Percentiles rank a stretch among this genome's conserved stretches.
Conservation (phyloP, 1,139 yeast genomes). For the Yamadazyma dushanensis region DNA sequence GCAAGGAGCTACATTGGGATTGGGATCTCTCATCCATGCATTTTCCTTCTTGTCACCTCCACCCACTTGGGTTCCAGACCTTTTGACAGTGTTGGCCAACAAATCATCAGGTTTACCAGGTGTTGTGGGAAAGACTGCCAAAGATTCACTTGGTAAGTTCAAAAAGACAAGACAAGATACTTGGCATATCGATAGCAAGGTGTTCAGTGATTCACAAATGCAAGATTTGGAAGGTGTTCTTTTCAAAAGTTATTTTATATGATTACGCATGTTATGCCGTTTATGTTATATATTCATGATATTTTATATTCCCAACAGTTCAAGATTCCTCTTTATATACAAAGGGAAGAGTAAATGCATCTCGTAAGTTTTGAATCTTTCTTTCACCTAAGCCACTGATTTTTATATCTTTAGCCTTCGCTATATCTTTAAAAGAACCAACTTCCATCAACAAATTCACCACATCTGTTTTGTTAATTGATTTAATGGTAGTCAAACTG, state of each 20-base stretch:
- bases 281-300: too few relatives aligned
- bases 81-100: conserved; percentile 67
- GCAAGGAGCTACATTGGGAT: conserved; percentile 88
- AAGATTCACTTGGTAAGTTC: conserved; percentile 77
- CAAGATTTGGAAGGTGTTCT: conserved; percentile 94
- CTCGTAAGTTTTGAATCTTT: conserved; percentile 45
- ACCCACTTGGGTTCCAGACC: conserved; percentile 83
- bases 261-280: too few relatives aligned
- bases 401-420: conserved; percentile 31
- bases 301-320: too few relatives aligned
- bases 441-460: conserved; percentile 53
- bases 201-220: conserved; percentile 75
- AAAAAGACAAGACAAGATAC: conserved; percentile 94
- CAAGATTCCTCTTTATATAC: conserved; percentile 30
- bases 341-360: conserved; percentile 55
- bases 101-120: conserved; percentile 74
- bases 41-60: conserved; percentile 92
- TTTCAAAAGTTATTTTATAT: conserved; percentile 87
- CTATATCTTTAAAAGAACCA: conserved; percentile 51
- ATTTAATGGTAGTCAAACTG: conserved; percentile 50
- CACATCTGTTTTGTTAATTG: conserved; percentile 62
- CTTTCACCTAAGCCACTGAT: conserved; percentile 58
- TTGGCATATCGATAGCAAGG: conserved; percentile 87
- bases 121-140: conserved; percentile 80
- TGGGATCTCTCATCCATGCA: conserved; percentile 87